These are phyloP conservation scores for Hymenoscyphus occultus DNA, from an alignment of 2,329 filamentous ascomycete genomes.

Conservation along the genomic window DNA sequence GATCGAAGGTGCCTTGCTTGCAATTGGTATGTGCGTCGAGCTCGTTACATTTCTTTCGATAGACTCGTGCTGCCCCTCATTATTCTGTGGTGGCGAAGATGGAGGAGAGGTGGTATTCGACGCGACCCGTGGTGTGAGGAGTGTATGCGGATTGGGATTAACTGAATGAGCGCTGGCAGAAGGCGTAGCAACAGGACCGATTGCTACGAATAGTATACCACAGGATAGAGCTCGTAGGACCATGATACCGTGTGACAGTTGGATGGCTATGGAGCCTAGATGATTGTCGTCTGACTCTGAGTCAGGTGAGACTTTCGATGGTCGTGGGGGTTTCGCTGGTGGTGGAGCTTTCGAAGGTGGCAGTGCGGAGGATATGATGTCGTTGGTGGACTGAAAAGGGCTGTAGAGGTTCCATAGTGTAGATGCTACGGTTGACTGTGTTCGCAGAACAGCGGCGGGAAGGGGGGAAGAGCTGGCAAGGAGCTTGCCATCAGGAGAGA, in stretches of 20 bases:
- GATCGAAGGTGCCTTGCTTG: constrained; percentile 35
- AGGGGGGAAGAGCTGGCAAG: constrained; percentile 59
- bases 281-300: constrained; percentile 19
- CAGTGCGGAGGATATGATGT: constrained; percentile 42
- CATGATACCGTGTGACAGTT: constrained; percentile 54
- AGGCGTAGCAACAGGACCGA: constrained; percentile 42
- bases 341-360: constrained; percentile 28
- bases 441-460: constrained; percentile 56
- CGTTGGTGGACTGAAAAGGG: constrained; percentile 39
- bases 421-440: constrained; percentile 61
- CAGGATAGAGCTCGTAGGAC: constrained; percentile 57
- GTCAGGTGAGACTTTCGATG: too few relatives aligned
- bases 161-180: constrained; percentile 27
- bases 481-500: constrained; percentile 59
- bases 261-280: constrained; percentile 39
- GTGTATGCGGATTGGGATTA: constrained; percentile 12
- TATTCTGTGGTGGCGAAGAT: constrained; percentile 21
- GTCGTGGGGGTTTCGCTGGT: constrained; percentile 6
- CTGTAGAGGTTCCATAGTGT: constrained; percentile 59
- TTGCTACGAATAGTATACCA: constrained; percentile 60
- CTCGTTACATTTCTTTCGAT: constrained; percentile 7
- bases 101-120: constrained; percentile 23
- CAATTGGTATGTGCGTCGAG: constrained; percentile 14
- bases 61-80: constrained; percentile 14
- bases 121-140: constrained; percentile 10